Base-by-base conservation (phyloP, 208 protist species). In the Phytomonas serpens region DNA sequence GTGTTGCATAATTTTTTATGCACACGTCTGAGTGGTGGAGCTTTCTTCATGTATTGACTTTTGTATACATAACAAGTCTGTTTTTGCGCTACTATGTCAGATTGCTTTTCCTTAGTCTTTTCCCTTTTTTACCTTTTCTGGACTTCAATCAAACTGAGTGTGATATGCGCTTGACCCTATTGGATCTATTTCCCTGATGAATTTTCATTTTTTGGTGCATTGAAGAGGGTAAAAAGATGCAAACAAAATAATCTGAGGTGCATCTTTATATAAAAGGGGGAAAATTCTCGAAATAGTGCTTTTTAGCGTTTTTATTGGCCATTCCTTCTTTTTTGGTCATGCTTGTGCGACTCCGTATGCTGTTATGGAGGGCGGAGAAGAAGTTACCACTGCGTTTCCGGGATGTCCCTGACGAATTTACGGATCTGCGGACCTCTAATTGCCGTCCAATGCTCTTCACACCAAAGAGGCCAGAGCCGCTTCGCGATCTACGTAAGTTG, bases 361-460 rank as follows among this genome's bases (percentile, higher is more conserved):
- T 75, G 27, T 69, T 81, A 3, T 95, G 90, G 88, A 84, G 87
- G 14, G 71, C 77, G 16, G 86, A 93, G 57, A 82, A 83, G 73
- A 78, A 84, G 9, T 78, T 93, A 37, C 90, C 90, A 2, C 84
- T 71, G 13, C 90, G 90, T 23, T 93, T 92, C 64, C 87, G 90
- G 30, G 82, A 93, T 23, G 80, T 87, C 11, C 86, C 87, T 0
- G 88, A 95, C 19, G 88, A 95, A 51, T 95, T 95, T 72, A 95
- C 88, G 0, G 90, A 90, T 34, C 69, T 87, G 27, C 84, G 87
- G 30, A 84, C 79, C 16, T 80, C 83, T 1, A 85, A 90, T 71
- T 78, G 72, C 38, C 76, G 88, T 5, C 92, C 92, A 3, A 81
- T 93, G 79, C 69, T 93, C 34, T 97, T 97, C 76, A 97, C 89